Conservation (phyloP, 306 rosid genomes). For the Quercus dentata region DNA sequence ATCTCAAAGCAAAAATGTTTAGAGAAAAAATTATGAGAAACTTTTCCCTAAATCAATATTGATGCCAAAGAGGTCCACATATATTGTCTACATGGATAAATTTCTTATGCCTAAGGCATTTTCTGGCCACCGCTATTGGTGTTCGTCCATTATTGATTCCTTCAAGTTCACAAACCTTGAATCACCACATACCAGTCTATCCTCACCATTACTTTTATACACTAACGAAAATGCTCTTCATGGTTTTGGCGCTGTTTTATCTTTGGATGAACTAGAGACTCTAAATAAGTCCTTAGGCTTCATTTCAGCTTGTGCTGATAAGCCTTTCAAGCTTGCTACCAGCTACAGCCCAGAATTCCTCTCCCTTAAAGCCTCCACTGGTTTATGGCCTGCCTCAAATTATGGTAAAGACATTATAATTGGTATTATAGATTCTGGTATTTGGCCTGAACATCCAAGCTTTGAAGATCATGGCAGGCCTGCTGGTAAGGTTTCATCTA, state of each 20-base stretch:
- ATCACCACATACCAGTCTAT: background rate
- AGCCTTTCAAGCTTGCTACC: background rate
- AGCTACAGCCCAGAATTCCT: conserved; percentile 6
- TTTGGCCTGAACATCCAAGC: background rate
- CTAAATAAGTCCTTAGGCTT: background rate
- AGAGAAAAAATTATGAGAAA: no score
- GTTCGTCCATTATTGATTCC: background rate
- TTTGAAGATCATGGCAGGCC: background rate
- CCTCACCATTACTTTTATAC: background rate
- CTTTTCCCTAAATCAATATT: background rate
- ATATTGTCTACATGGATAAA: conserved; percentile 17
- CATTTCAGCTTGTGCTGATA: background rate
- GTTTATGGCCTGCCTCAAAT: conserved; percentile 6
- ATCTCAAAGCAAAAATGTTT: no score
- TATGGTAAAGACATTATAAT: background rate
- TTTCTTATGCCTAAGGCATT: conserved; percentile 1
- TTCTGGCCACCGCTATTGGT: background rate
- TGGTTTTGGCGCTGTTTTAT: background rate
- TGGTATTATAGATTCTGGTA: background rate
- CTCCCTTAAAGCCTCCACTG: conserved; percentile 4
- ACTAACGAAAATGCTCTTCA: conserved; percentile 2
- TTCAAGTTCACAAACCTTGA: background rate
- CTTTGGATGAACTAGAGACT: background rate
- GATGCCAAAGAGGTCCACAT: background rate
- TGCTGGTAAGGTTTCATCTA: background rate